Evolutionary conservation across 768 basidiomycete genomes (phyloP).

Genomic region (Daedaleopsis nitida): DNA sequence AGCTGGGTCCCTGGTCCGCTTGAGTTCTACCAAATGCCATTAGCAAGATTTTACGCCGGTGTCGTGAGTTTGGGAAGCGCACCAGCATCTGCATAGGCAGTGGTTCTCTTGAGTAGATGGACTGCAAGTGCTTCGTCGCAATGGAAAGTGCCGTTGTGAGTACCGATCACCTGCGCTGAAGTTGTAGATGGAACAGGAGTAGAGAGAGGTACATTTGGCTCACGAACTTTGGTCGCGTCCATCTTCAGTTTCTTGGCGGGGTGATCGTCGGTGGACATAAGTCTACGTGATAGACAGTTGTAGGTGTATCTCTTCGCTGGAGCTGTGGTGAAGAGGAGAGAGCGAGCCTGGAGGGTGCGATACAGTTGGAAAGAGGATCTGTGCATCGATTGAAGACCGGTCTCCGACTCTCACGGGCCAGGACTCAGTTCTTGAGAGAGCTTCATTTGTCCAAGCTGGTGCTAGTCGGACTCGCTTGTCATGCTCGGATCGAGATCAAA

Average conservation of each 20-base stretch:
- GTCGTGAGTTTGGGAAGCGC: background rate
- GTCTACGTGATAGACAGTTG: slow-evolving; percentile 1
- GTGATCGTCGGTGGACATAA: slow-evolving; percentile 28
- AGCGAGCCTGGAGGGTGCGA: background rate
- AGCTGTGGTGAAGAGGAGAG: background rate
- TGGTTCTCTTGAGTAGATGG: slow-evolving; percentile 80
- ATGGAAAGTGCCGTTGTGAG: slow-evolving; percentile 95
- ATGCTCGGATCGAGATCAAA: background rate
- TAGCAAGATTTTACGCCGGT: background rate
- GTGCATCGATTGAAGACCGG: slow-evolving; percentile 9
- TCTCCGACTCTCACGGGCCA: background rate
- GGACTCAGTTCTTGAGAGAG: too few species aligned
- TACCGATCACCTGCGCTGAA: slow-evolving; percentile 74
- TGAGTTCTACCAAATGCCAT: slow-evolving; percentile 41
- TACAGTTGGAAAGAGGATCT: background rate
- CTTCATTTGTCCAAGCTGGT: too few species aligned
- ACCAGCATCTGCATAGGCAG: slow-evolving; percentile 77
- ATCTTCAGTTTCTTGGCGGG: slow-evolving; percentile 46
- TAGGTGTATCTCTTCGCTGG: background rate
- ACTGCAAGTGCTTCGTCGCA: slow-evolving; percentile 97
- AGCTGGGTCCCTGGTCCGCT: slow-evolving; percentile 72
- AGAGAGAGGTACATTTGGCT: too few species aligned
- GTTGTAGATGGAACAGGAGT: background rate
- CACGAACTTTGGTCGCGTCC: slow-evolving; percentile 39
- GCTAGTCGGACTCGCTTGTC: too few species aligned